Evolutionary conservation across 176 grass and related monocot genomes (phyloP).

Genomic region (Oryza australiensis): DNA sequence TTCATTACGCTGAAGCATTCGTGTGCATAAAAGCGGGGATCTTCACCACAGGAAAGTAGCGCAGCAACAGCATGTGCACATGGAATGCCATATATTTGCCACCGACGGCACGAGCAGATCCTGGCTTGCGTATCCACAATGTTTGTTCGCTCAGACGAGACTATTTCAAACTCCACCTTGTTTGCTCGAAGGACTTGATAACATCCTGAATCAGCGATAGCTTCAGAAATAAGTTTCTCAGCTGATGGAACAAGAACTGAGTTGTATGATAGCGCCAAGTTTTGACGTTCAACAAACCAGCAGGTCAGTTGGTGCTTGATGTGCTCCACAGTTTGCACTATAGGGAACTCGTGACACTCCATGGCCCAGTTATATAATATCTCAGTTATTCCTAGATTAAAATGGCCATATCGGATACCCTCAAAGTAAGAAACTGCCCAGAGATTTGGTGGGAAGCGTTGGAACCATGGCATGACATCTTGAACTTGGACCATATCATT

Average conservation of each 20-base stretch:
- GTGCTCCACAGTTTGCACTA: conserved; percentile 93
- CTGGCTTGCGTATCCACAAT: conserved; percentile 89
- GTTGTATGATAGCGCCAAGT: conserved; percentile 61
- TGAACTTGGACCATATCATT: conserved; percentile 92
- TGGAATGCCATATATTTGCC: conserved; percentile 94
- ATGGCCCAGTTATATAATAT: conserved; percentile 82
- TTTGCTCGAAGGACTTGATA: conserved; percentile 98
- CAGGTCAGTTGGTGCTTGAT: conserved; percentile 69
- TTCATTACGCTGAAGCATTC: conserved; percentile 88
- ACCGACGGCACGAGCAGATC: conserved; percentile 81
- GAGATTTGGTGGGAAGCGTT: conserved; percentile 77
- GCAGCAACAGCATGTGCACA: conserved; percentile 93
- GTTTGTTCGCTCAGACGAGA: conserved; percentile 92
- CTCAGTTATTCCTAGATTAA: conserved; percentile 81
- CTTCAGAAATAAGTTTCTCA: conserved; percentile 88
- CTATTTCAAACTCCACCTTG: conserved; percentile 99
- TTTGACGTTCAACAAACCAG: conserved; percentile 82
- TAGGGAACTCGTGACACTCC: conserved; percentile 91
- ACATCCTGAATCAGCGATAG: conserved; percentile 74
- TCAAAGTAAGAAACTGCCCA: conserved; percentile 95
- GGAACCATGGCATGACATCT: conserved; percentile 90
- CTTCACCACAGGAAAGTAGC: conserved; percentile 85
- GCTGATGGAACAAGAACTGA: conserved; percentile 87
- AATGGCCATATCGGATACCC: conserved; percentile 86
- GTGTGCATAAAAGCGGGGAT: conserved; percentile 70